Conservation (phyloP, 208 protist species). For the Acanthamoeba divionensis region DNA sequence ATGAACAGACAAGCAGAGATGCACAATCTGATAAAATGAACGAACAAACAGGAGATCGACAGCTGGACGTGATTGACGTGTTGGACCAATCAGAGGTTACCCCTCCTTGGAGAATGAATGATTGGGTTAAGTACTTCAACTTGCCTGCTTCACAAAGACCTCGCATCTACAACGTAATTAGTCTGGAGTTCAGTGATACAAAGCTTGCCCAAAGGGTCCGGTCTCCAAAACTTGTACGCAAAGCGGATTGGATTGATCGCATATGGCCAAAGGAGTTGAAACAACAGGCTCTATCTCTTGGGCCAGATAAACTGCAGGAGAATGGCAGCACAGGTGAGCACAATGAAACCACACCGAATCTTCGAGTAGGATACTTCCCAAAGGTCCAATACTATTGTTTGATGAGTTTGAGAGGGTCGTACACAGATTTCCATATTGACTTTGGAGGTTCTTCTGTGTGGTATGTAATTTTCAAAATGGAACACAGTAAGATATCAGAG, state of each 20-base stretch:
- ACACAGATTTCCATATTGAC: constrained; percentile 77
- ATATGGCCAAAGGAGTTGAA: constrained; percentile 49
- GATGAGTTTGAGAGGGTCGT: constrained; percentile 63
- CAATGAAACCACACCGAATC: background rate
- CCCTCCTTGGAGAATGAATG: constrained; percentile 9
- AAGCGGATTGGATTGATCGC: constrained; percentile 62
- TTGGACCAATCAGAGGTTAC: constrained; percentile 24
- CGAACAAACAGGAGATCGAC: constrained; percentile 13
- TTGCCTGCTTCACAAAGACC: background rate
- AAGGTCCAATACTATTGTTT: constrained; percentile 71
- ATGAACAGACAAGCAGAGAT: background rate
- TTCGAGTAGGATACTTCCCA: background rate
- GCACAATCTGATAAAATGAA: background rate
- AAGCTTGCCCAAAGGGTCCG: constrained; percentile 15
- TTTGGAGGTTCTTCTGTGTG: constrained; percentile 73
- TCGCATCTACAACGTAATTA: constrained; percentile 64
- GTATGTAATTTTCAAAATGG: no score
- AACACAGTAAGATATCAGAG: no score
- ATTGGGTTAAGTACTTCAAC: constrained; percentile 60
- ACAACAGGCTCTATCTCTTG: background rate
- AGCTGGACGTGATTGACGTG: constrained; percentile 59
- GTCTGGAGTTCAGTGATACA: constrained; percentile 61
- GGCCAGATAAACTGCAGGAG: background rate
- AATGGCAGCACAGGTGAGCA: background rate
- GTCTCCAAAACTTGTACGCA: constrained; percentile 54